Evolutionary conservation across 202 grass and related monocot genomes (phyloP).

Genomic region (Zizania palustris): DNA sequence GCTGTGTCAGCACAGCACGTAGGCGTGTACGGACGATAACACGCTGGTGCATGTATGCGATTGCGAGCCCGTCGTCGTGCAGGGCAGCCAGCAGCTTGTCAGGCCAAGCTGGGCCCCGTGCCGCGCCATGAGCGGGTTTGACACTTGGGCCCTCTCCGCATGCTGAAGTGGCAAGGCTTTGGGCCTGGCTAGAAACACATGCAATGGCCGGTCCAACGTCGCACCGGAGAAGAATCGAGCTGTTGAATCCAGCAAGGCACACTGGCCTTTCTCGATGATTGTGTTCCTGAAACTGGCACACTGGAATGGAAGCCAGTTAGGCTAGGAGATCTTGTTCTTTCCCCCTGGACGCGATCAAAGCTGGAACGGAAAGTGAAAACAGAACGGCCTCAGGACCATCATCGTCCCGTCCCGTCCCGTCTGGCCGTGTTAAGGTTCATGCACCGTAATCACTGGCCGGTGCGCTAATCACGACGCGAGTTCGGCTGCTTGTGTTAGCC

Average conservation of each 20-base stretch:
- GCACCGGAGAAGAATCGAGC: slow-evolving; percentile 5
- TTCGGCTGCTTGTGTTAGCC: background rate
- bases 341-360: slow-evolving; percentile 29
- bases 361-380: slow-evolving; percentile 12
- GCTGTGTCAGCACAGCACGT: background rate
- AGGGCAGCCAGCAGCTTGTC: background rate
- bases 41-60: slow-evolving; percentile 4
- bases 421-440: slow-evolving; percentile 39
- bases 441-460: slow-evolving; percentile 29
- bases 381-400: background rate
- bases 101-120: slow-evolving; percentile 6
- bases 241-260: slow-evolving; percentile 13
- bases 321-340: background rate
- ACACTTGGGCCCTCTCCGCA: slow-evolving; percentile 24
- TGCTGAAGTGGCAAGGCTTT: slow-evolving; percentile 6
- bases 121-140: slow-evolving; percentile 13
- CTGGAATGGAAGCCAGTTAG: background rate
- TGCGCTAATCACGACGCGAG: background rate
- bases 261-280: slow-evolving; percentile 14
- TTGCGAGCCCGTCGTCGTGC: background rate
- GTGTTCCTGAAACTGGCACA: slow-evolving; percentile 8
- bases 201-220: slow-evolving; percentile 20
- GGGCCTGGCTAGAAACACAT: slow-evolving; percentile 21
- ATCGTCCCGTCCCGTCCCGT: background rate
- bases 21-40: background rate